Base-by-base conservation (phyloP, 2,329 filamentous ascomycete species). In the Fusarium heterosporum region DNA sequence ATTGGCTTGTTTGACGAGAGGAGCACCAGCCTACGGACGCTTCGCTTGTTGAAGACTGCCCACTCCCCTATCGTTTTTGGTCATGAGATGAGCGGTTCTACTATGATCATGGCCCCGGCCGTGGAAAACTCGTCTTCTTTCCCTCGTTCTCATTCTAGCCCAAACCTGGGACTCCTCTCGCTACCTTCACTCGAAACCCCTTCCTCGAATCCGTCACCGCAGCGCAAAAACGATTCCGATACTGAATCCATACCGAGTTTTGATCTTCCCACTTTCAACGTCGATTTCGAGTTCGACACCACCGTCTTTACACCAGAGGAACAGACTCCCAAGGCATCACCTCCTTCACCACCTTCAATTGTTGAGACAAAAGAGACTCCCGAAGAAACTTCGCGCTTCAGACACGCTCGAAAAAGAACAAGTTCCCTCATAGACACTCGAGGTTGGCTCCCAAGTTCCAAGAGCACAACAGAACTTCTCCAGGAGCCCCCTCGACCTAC, bases 241-340 rank as follows among this genome's bases (percentile, higher is more conserved):
- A 52, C 68, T 10, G 54, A 59, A 25, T 47, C 59, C 36, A 39
- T 73, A 58, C 49, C 70, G 26, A 61, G 32, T 54, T 85, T 86
- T 73, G 83, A 85, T 58, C 76, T 88, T 32, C 82, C 84, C 36
- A 82, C 83, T 1, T 84, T 88, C 74, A 82, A 86, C 64, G 79
- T 83, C 69, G 80, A 80, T 65, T 77, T 81, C 66, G 77, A 83
- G 40, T 78, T 87, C 71, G 81, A 85, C 68, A 80, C 81, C 6
- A 80, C 79, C 17, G 74, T 85, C 28, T 80, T 78, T 42, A 72
- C 82, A 66, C 75, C 77, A 60, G 70, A 47, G 28, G 64, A 62
- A 55, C 51, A 59, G 42, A 43, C 51, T 48, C 54, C 61, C 32
- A 71, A 69, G 43, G 39, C 55, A 22, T 40, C 55, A 19, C 54